Base-by-base conservation (phyloP, 1,284 basidiomycete genomes). In the Ustilago cynodontis region DNA sequence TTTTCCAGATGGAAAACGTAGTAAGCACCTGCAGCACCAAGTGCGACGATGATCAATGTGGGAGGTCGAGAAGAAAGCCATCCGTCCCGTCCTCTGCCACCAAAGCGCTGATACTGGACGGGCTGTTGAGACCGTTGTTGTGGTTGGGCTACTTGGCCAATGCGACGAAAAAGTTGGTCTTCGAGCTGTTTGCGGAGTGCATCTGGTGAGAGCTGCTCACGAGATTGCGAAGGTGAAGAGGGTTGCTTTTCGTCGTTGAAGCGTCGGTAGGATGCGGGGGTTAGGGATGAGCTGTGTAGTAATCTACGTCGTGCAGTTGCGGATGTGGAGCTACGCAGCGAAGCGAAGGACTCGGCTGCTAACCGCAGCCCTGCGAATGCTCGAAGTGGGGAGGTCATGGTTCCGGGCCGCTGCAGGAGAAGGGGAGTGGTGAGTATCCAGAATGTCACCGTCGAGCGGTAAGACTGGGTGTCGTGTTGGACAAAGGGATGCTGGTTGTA, bases 1-100 rank as follows among this genome's bases (percentile, higher is more conserved):
- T 79, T 56, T 39, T 85, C 81, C 18, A 86, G 75, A 64, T 86
- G 83, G 11, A 59, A 31, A 3, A 85, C 64, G 55, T 84, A 85
- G 73, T 85, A 86, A 16, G 71, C 39, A 13, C 80, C 81, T 4
- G 67, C 74, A n/a, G 65, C 77, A 1, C 69, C 81, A 1, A 77
- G 50, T 2, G 77, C 61, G n/a, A 78, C 50, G 9, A 82, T 22
- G 26, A 84, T 52, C 22, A 73, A 55, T n/a, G 65, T 49, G 0
- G 72, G 71, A 1, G 78, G 74, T 6, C 73, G 71, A n/a, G 65
- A 62, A 0, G 63, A 59, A 39, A 70, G 58, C 35, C 57, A 55
- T 14, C 65, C 54, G 14, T 59, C 53, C 14, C 65, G 35, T 2
- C 65, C 59, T 61, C 45, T 49, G 8, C 64, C 71, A 6, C 68